Evolutionary conservation across 306 rosid genomes (phyloP).

Genomic region (Ormosia semicastrata): DNA sequence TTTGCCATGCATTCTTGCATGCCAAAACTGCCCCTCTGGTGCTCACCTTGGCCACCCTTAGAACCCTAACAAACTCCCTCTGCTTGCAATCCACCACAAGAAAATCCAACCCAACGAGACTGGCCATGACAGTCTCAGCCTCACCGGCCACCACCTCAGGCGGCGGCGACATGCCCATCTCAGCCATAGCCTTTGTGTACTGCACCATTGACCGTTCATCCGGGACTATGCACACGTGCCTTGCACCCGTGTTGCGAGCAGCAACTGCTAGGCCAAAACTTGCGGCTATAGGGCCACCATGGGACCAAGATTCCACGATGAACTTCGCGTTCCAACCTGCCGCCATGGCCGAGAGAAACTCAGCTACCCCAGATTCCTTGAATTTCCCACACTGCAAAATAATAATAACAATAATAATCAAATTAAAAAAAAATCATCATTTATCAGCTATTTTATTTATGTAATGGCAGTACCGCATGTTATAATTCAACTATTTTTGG

Average conservation of each 20-base stretch:
- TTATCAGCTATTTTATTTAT: too few species aligned
- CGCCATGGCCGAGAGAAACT: conserved; percentile 84
- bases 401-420: not conserved
- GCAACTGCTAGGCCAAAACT: conserved; percentile 82
- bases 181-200: conserved; percentile 46
- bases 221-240: conserved; percentile 76
- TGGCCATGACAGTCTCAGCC: conserved; percentile 32
- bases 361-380: conserved; percentile 71
- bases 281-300: conserved; percentile 50
- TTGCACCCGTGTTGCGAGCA: conserved; percentile 69
- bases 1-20: conserved; percentile 71
- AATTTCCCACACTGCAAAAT: conserved; percentile 49
- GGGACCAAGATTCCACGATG: conserved; percentile 64
- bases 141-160: conserved; percentile 62
- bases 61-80: conserved; percentile 63
- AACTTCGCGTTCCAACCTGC: conserved; percentile 84
- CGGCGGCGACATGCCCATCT: conserved; percentile 30
- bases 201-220: conserved; percentile 55
- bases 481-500: not conserved
- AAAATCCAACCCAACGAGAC: conserved; percentile 57
- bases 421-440: not conserved
- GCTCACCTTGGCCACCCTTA: conserved; percentile 48
- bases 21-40: conserved; percentile 71
- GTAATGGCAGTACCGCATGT: not conserved
- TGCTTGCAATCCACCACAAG: conserved; percentile 69